Evolutionary conservation across 2,329 filamentous ascomycete genomes (phyloP).

Genomic region (Zalaria obscura): DNA sequence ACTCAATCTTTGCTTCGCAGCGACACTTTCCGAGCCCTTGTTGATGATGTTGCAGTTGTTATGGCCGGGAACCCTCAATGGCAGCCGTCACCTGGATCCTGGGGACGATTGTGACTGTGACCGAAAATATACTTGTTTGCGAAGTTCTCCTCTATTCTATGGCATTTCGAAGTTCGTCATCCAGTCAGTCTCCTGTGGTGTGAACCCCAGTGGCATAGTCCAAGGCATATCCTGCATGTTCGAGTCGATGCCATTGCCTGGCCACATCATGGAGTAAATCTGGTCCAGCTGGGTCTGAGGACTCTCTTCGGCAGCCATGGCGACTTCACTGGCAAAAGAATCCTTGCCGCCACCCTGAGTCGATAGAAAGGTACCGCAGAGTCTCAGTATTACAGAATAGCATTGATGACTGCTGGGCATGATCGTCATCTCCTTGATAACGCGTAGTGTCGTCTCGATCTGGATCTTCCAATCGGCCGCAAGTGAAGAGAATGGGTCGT

Average conservation of each 20-base stretch:
- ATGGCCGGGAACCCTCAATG: too few species aligned
- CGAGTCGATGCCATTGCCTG: slow-evolving; percentile 14
- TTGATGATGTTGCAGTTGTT: too few species aligned
- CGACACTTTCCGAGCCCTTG: too few species aligned
- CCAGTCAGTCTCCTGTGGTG: too few species aligned
- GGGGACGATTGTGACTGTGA: too few species aligned
- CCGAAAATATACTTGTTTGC: too few species aligned
- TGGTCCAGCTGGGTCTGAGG: slow-evolving; percentile 30
- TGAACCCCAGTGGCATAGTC: not conserved
- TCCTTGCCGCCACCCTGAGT: not conserved
- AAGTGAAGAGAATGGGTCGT: slow-evolving; percentile 22
- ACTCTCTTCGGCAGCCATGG: slow-evolving; percentile 18
- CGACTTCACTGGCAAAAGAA: not conserved
- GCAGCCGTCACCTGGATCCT: too few species aligned
- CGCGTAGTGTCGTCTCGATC: slow-evolving; percentile 22
- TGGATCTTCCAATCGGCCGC: slow-evolving; percentile 28
- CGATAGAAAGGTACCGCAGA: slow-evolving; percentile 24
- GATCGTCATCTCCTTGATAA: slow-evolving; percentile 22
- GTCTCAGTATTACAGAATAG: slow-evolving; percentile 25
- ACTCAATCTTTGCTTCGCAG: too few species aligned
- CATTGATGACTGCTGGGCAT: slow-evolving; percentile 30
- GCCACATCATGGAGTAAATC: slow-evolving; percentile 34
- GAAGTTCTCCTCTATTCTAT: too few species aligned
- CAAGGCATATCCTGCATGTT: slow-evolving; percentile 1
- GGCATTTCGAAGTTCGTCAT: too few species aligned